These are phyloP conservation scores for Fusarium odoratissimum DNA, from an alignment of 2,329 filamentous ascomycete species.

Conservation along the genomic window DNA sequence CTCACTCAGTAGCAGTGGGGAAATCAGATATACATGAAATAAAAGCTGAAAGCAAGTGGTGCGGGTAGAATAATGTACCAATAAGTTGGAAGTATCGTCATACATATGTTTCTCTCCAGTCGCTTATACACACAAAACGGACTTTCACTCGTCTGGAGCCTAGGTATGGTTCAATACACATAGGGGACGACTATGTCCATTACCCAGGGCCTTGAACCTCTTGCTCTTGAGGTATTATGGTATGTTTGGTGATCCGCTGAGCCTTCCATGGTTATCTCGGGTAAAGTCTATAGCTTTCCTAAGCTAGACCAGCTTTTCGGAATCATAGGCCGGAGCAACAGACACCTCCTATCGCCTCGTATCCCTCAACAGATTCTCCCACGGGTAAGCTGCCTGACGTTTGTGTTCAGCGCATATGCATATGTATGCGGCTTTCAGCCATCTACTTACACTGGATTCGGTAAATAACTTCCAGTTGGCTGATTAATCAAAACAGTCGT, in stretches of 20 bases:
- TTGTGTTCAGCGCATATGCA: neutral
- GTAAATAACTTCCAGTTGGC: neutral
- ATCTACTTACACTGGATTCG: neutral
- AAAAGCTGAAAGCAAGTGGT: neutral
- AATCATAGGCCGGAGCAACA: constrained; percentile 23
- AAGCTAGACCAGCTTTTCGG: constrained; percentile 35
- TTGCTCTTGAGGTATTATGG: neutral
- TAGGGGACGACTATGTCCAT: neutral
- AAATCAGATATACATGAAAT: neutral
- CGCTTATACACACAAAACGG: neutral
- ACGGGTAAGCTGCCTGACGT: constrained; percentile 1
- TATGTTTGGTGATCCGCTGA: neutral
- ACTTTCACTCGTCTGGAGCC: neutral
- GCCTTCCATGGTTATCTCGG: neutral
- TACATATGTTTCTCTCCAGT: neutral
- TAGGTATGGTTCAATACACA: neutral
- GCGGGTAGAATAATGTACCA: neutral
- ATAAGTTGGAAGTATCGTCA: neutral
- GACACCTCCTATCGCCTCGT: constrained; percentile 3
- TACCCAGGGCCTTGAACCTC: neutral
- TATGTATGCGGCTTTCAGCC: neutral
- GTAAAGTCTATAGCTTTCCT: constrained; percentile 9
- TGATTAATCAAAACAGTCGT: neutral
- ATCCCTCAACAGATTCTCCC: neutral
- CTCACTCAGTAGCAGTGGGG: neutral